These are phyloP conservation scores for Amanita brunnescens DNA, from an alignment of 768 basidiomycete genomes.

Conservation along the genomic window DNA sequence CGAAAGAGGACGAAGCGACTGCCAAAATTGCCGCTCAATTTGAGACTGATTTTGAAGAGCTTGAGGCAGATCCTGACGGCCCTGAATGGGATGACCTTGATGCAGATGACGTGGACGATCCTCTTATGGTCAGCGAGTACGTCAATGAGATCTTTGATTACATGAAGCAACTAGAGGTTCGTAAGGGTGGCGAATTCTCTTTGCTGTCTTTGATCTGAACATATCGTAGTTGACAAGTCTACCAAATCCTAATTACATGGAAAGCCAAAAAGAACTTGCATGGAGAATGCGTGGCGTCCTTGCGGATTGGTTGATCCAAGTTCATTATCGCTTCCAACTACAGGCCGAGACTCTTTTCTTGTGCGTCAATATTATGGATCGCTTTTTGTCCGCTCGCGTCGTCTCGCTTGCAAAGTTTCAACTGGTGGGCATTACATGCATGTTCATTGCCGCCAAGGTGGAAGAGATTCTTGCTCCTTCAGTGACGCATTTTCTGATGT, in stretches of 20 bases:
- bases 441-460: constrained; percentile 92
- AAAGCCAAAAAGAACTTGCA: constrained; percentile 83
- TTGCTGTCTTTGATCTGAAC: constrained; percentile 5
- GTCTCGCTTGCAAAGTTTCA: constrained; percentile 92
- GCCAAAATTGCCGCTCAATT: constrained; percentile 39
- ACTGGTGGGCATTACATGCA: constrained; percentile 88
- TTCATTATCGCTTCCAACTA: constrained; percentile 87
- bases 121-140: constrained; percentile 96
- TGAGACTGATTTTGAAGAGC: constrained; percentile 43
- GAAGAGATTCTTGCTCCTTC: constrained; percentile 94
- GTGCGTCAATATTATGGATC: constrained; percentile 86
- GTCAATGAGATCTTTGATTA: constrained; percentile 92
- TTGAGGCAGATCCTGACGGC: constrained; percentile 59
- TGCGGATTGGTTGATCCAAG: constrained; percentile 94
- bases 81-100: constrained; percentile 87
- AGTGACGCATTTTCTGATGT: constrained; percentile 80
- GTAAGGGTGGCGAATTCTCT: constrained; percentile 11
- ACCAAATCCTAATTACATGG: constrained; percentile 94
- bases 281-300: constrained; percentile 97
- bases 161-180: constrained; percentile 81
- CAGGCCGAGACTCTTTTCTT: constrained; percentile 94
- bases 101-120: constrained; percentile 86
- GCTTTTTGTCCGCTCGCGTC: constrained; percentile 65
- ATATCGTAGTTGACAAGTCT: constrained; percentile 56
- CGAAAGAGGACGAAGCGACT: constrained; percentile 37